Conservation (phyloP, 805 yeast genomes). For the Tetrapisispora iriomotensis region DNA sequence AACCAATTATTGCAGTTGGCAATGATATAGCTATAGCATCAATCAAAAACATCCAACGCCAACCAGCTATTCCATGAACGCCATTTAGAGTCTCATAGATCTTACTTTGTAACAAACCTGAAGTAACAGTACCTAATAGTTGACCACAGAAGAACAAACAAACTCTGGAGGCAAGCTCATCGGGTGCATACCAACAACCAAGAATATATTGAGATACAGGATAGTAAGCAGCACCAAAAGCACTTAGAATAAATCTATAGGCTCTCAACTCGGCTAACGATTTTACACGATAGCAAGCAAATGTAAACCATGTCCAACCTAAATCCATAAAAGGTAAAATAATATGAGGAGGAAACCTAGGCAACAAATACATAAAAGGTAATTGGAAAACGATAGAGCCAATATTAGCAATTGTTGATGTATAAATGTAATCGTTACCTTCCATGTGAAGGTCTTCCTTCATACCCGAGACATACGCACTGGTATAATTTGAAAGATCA, state of each 20-base stretch:
- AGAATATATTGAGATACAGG: constrained; percentile 52
- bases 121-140: constrained; percentile 39
- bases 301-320: constrained; percentile 60
- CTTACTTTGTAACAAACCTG: constrained; percentile 43
- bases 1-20: constrained; percentile 42
- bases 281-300: constrained; percentile 42
- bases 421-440: constrained; percentile 54
- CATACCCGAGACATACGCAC: constrained; percentile 62
- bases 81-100: constrained; percentile 35
- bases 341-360: constrained; percentile 42
- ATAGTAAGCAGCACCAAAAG: constrained; percentile 59
- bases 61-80: constrained; percentile 39
- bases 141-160: constrained; percentile 51
- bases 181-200: constrained; percentile 53
- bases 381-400: constrained; percentile 56
- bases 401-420: constrained; percentile 49
- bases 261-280: constrained; percentile 46
- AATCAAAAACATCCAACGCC: constrained; percentile 63
- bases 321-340: constrained; percentile 46
- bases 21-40: constrained; percentile 46
- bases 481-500: constrained; percentile 50
- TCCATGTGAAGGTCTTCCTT: constrained; percentile 46
- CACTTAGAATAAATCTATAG: constrained; percentile 56
- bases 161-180: constrained; percentile 53
- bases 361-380: constrained; percentile 55